These are phyloP conservation scores for Colletotrichum tropicicola DNA, from an alignment of 2,329 filamentous ascomycete genomes.

Conservation along the genomic window DNA sequence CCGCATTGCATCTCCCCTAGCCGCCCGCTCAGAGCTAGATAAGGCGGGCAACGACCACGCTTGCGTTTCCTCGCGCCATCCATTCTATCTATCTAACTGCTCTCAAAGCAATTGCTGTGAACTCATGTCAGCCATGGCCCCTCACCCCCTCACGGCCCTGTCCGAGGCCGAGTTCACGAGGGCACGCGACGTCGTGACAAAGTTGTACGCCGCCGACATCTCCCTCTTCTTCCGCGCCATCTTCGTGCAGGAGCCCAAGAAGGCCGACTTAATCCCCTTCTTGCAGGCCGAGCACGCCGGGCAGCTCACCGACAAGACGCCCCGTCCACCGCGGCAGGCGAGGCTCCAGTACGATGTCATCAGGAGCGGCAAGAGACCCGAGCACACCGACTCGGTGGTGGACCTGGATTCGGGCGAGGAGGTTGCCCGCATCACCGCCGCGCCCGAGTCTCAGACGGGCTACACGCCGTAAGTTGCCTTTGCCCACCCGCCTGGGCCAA, in stretches of 20 bases:
- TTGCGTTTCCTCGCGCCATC: neutral
- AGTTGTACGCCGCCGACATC: slow-evolving; percentile 34
- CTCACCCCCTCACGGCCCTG: slow-evolving; percentile 60
- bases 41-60: neutral
- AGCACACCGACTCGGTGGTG: slow-evolving; percentile 48
- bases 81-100: neutral
- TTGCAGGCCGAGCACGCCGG: slow-evolving; percentile 70
- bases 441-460: slow-evolving; percentile 45
- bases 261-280: slow-evolving; percentile 65
- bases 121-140: slow-evolving; percentile 19
- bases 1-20: slow-evolving; percentile 9
- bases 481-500: neutral
- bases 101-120: neutral
- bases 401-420: slow-evolving; percentile 44
- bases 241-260: slow-evolving; percentile 69
- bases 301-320: slow-evolving; percentile 49
- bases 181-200: slow-evolving; percentile 56
- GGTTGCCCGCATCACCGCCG: slow-evolving; percentile 37
- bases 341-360: slow-evolving; percentile 56
- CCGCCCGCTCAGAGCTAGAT: slow-evolving; percentile 6
- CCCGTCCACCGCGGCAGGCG: slow-evolving; percentile 54
- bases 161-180: slow-evolving; percentile 56
- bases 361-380: slow-evolving; percentile 35
- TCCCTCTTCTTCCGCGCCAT: slow-evolving; percentile 63
- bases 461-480: slow-evolving; percentile 40